Conservation (phyloP, 352 stramenopile species). For the Phytophthora fragariae region DNA sequence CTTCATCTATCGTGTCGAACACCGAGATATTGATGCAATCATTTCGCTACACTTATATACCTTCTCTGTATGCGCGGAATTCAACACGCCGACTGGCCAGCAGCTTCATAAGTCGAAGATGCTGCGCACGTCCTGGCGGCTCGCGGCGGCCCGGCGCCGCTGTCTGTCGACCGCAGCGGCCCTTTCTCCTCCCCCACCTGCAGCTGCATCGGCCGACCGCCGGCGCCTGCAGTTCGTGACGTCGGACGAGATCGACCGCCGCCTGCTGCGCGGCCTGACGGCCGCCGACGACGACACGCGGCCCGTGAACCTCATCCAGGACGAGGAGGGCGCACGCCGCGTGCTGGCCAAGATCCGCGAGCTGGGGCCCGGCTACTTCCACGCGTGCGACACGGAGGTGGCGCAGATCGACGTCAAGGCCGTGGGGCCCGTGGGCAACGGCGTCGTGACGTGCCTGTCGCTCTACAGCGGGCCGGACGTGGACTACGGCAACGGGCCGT, state of each 20-base stretch:
- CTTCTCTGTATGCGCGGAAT: background rate
- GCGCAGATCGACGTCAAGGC: conserved; percentile 96
- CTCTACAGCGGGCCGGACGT: conserved; percentile 97
- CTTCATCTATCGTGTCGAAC: background rate
- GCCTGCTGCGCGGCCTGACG: conserved; percentile 68
- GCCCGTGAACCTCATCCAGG: conserved; percentile 84
- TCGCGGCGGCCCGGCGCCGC: conserved; percentile 7
- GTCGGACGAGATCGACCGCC: conserved; percentile 68
- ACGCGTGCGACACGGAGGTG: conserved; percentile 98
- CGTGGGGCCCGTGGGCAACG: conserved; percentile 96
- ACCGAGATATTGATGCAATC: conserved; percentile 3
- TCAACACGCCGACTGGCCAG: too few relatives aligned
- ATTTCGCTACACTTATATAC: background rate
- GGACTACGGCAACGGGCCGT: conserved; percentile 95
- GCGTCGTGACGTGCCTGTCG: conserved; percentile 97
- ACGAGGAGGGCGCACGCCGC: conserved; percentile 66
- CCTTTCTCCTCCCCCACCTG: background rate
- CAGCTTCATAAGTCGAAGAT: conserved; percentile 7
- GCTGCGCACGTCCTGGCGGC: conserved; percentile 15
- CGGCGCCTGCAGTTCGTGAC: conserved; percentile 65
- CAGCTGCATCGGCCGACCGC: background rate
- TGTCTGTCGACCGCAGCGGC: conserved; percentile 22
- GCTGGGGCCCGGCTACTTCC: conserved; percentile 80
- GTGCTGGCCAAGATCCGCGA: conserved; percentile 68
- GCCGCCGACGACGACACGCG: conserved; percentile 66